These are phyloP conservation scores for Beverwykella pulmonaria DNA, from an alignment of 495 filamentous ascomycete genomes.

Conservation along the genomic window DNA sequence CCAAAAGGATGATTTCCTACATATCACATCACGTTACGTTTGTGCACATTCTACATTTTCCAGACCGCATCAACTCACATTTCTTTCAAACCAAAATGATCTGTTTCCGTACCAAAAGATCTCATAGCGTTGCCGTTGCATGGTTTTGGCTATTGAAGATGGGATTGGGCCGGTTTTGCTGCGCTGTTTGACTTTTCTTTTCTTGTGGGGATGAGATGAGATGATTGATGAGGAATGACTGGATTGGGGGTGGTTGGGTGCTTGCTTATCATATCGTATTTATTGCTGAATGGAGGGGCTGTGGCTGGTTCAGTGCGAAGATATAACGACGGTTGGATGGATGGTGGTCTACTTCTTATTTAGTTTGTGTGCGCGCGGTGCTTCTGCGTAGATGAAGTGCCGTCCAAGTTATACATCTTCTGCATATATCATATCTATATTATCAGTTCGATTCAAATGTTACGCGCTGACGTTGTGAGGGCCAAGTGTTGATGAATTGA, in stretches of 20 bases:
- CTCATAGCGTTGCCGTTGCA: no score
- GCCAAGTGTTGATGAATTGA: no score
- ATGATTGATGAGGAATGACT: background rate
- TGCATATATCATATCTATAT: background rate
- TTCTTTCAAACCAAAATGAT: no score
- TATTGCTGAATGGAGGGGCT: background rate
- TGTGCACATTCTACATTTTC: no score
- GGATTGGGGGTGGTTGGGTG: background rate
- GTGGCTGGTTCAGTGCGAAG: background rate
- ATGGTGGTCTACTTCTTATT: background rate
- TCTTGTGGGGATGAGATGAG: background rate
- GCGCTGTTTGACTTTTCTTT: no score
- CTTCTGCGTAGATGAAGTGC: background rate
- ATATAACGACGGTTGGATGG: background rate
- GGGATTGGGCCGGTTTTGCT: no score
- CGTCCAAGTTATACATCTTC: background rate
- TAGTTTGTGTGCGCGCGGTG: background rate
- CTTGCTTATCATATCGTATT: background rate
- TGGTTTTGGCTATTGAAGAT: no score
- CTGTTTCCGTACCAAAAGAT: no score
- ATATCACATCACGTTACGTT: no score
- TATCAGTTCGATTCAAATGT: no score
- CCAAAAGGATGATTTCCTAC: background rate
- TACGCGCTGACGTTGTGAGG: no score
- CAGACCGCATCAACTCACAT: no score